phyloP scores from a whole-genome alignment of 2,329 filamentous ascomycete genomes.

The Domatiomyces catenatus region DNA sequence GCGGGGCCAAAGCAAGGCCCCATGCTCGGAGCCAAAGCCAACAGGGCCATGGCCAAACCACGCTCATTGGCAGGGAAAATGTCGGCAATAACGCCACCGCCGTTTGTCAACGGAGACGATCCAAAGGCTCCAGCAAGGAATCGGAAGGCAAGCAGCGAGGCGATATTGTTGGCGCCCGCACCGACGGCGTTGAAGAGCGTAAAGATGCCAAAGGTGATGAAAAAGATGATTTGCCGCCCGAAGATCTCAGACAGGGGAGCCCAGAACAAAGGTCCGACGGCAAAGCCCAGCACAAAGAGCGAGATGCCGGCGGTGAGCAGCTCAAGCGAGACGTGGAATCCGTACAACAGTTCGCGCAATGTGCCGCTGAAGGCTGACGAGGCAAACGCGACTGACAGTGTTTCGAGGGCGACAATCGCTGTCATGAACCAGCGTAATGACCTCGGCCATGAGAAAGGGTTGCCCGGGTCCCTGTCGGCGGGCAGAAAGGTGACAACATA shows the following conservation, averaged over 20 bases:
- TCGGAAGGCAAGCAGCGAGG: constrained; percentile 47
- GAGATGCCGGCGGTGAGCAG: constrained; percentile 46
- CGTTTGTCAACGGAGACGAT: constrained; percentile 46
- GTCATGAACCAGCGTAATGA: constrained; percentile 52
- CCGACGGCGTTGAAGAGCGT: constrained; percentile 47
- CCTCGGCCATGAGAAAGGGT: constrained; percentile 46
- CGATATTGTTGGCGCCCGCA: constrained; percentile 42
- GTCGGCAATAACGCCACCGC: constrained; percentile 46
- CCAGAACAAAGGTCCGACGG: constrained; percentile 47
- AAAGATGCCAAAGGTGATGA: constrained; percentile 42
- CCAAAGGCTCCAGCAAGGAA: constrained; percentile 52
- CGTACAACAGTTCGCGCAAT: constrained; percentile 34
- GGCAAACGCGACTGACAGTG: constrained; percentile 53
- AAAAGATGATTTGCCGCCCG: constrained; percentile 45
- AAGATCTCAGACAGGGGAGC: constrained; percentile 51
- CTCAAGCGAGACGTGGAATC: constrained; percentile 33
- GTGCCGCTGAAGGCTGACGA: constrained; percentile 45
- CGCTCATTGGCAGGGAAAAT: constrained; percentile 41
- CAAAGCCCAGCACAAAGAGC: constrained; percentile 48
- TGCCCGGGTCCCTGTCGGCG: constrained; percentile 41
- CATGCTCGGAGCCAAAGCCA: constrained; percentile 52
- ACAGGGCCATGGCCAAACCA: constrained; percentile 46
- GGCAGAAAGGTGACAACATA: constrained; percentile 54
- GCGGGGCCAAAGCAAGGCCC: constrained; percentile 52
- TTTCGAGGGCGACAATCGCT: constrained; percentile 47